Evolutionary conservation across 345 rosid species (phyloP), one percentile per base, ranked within the genome.

Genomic region (Lepidium didymum): DNA sequence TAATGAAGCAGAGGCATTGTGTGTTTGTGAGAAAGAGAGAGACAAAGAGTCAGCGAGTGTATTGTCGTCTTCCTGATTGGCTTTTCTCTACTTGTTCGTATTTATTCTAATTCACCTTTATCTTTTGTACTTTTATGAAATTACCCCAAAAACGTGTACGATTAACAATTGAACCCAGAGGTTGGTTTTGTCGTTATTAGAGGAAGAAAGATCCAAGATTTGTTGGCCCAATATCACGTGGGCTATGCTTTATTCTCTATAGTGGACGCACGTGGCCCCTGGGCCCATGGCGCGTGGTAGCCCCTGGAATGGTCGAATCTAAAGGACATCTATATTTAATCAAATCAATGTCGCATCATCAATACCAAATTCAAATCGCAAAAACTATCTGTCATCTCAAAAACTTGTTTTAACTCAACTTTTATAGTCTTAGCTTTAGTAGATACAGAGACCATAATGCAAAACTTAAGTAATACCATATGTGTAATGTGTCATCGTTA

Each of bases 171-270:
- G 14, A 62, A 53, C 62, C 69, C 63, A 6, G 31, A 62, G 14
- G 5, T 23, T 60, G 25, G 19, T 21, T 61, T 62, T 14, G 64
- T 71, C 63, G 63, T 53, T 10, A n/a, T 16, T 0, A 18, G 69
- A 63, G 42, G 21, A 42, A 63, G 58, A 62, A 70, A 70, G 47
- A 44, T 53, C 35, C 75, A 70, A 70, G 14, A 62, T 55, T 11
- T 19, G 4, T 14, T 56, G 63, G 64, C 64, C 76, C 64, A 46
- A 72, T 7, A 40, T 72, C 76, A 72, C 70, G 76, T 72, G 76
- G 70, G 76, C 70, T 64, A 63, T 63, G 70, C 64, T 72, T 64
- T 72, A 72, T 72, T 72, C 76, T 64, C 64, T 37, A 8, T 44
- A 54, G 64, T 71, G 69, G 68, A 29, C 62, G 50, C 75, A 71